Base-by-base conservation (phyloP, 305 asterid genomes). In the Striga hermonthica region DNA sequence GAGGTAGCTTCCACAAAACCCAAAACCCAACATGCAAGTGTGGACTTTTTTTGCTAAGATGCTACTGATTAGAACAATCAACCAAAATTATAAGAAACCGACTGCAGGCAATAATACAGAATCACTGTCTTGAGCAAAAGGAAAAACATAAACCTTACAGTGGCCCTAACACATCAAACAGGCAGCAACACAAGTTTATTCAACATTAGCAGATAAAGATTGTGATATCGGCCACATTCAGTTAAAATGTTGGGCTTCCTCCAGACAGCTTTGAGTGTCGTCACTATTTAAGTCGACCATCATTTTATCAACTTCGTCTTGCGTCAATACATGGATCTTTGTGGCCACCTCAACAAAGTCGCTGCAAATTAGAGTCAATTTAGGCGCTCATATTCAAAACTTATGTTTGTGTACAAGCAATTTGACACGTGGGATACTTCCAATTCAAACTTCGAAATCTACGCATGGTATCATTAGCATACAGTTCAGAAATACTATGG, bases 261-360 rank as follows among this genome's bases (percentile, higher is more conserved):
- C 98, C 86, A 90, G 68, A 70, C 97, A 90, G 81, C 98, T 93
- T 60, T 84, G 88, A 40, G 96, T 84, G 82, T 93, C 98, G 10
- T 93, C 98, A 4, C 90, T 83, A 67, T 84, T 80, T 80, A 79
- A 78, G 14, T 90, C 95, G 3, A 87, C 68, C 13, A 75, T 84
- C 90, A 93, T 78, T 78, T 88, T 90, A 86, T 90, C 96, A 74
- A 93, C 96, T 74, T 93, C 98, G 60, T 88, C 98, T 75, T 79
- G 82, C 4, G 98, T 86, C 84, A 83, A 85, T 75, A 93, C 78
- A 43, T 93, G 98, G 79, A 93, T 93, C 89, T 90, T 90, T 9
- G 82, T 77, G 13, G 74, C 97, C 70, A 90, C 96, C 45, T 90
- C 93, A 57, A 90, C 74, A 66, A 93, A 93, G 60, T 93, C 97